Evolutionary conservation across 768 basidiomycete species (phyloP), one percentile per base, ranked within the genome.

Genomic region (Phlegmacium glaucopus): DNA sequence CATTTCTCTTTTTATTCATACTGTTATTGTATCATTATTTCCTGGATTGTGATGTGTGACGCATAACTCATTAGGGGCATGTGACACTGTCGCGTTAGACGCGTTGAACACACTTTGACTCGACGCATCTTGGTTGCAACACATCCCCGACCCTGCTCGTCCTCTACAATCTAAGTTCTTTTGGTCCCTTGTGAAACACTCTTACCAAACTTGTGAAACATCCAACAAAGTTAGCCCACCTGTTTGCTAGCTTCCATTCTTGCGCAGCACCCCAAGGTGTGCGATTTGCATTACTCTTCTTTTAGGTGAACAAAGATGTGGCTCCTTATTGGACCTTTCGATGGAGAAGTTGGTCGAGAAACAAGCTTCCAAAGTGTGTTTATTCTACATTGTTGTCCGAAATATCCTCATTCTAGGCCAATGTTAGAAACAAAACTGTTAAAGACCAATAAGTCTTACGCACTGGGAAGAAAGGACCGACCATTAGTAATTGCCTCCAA

Each of bases 381-480:
- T 5, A 10, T 28, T 12, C 32, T 9, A 41, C 22, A 10, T 39
- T 15, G 9, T 3, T 28, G 15, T 39, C 30, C 6, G 3, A 22
- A 10, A 10, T 17, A 22, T 2, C 32, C 26, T 17, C 36, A 38
- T 32, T 36, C 15, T 35, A 6, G 7, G 18, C 35, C 27, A 22
- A 15, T 22, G 22, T 22, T 48, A 70, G 69, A 68, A 50, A 49
- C 53, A 10, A 89, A 87, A 58, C 62, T 88, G 16, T 68, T 90
- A 37, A 87, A 84, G 60, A 71, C 84, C 2, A 76, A 77, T 12
- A 72, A 63, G 30, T 69, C 68, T 10, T 82, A 87, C 47, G 30
- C 56, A 0, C 53, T 90, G 1, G 85, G 86, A 12, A 72, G 88
- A 35, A 84, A 78, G 62, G 77, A 72, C 1, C 63, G 65, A 36